Conservation (phyloP, 1,139 yeast species). For the Suhomyces ambrosiae region DNA sequence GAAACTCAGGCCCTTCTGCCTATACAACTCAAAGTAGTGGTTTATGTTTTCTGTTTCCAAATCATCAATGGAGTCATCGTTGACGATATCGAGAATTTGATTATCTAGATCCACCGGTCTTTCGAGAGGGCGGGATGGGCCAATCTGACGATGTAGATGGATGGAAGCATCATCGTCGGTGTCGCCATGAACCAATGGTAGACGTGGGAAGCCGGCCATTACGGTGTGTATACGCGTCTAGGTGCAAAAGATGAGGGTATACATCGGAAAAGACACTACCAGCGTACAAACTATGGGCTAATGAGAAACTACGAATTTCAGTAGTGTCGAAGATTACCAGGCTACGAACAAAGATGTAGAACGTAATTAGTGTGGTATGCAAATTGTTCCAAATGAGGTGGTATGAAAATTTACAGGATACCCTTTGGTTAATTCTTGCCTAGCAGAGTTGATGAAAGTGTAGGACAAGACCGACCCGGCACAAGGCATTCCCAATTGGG, state of each 20-base stretch:
- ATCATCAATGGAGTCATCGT: conserved; percentile 11
- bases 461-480: no score
- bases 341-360: no score
- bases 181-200: conserved; percentile 43
- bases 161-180: conserved; percentile 50
- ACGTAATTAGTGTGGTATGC: no score
- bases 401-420: no score
- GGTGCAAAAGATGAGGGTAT: not conserved
- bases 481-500: no score
- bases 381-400: no score
- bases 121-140: conserved; percentile 41
- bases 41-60: conserved; percentile 15
- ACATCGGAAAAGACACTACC: not conserved
- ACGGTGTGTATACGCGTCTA: conserved; percentile 2
- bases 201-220: conserved; percentile 38
- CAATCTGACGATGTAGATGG: conserved; percentile 40
- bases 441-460: no score
- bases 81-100: conserved; percentile 17
- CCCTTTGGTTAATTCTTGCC: no score
- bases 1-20: conserved; percentile 5
- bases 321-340: no score
- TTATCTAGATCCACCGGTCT: conserved; percentile 17
- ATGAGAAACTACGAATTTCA: no score
- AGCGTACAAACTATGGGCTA: not conserved
- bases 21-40: conserved; percentile 15